Percentiles rank a stretch among this genome's conserved stretches.
These are phyloP conservation scores for Hansenula lynferdii DNA, from an alignment of 1,139 yeast species.

Conservation along the genomic window DNA sequence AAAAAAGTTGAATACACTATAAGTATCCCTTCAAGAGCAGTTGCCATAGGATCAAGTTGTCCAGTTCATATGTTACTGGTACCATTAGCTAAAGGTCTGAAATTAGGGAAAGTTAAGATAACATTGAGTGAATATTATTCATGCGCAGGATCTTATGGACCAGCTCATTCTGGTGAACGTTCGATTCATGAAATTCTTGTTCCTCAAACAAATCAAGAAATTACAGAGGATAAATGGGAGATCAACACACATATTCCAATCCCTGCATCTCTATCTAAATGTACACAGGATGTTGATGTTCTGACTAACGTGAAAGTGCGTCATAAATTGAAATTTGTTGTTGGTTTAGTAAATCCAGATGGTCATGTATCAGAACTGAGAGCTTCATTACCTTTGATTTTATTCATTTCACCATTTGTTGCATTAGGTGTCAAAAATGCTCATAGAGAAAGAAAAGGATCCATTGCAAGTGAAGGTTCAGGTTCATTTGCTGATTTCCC, in stretches of 20 bases:
- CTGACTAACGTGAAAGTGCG: slow-evolving; percentile 48
- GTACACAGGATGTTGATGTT: slow-evolving; percentile 83
- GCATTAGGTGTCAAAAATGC: slow-evolving; percentile 49
- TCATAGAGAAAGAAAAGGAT: slow-evolving; percentile 19
- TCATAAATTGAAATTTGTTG: slow-evolving; percentile 54
- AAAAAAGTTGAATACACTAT: slow-evolving; percentile 85
- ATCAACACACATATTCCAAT: slow-evolving; percentile 51
- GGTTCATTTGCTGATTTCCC: slow-evolving; percentile 19
- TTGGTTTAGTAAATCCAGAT: slow-evolving; percentile 54
- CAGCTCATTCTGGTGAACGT: slow-evolving; percentile 55
- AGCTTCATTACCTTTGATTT: slow-evolving; percentile 59
- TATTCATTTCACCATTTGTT: slow-evolving; percentile 74
- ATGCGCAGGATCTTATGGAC: slow-evolving; percentile 50
- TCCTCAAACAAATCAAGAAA: slow-evolving; percentile 27
- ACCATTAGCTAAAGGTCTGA: slow-evolving; percentile 78
- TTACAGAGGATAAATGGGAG: slow-evolving; percentile 69
- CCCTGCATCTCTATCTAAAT: slow-evolving; percentile 67
- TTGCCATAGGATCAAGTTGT: slow-evolving; percentile 80
- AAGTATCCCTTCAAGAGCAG: slow-evolving; percentile 82
- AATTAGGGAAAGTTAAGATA: slow-evolving; percentile 65
- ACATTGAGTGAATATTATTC: slow-evolving; percentile 64
- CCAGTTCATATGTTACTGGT: slow-evolving; percentile 69
- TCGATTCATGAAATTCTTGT: slow-evolving; percentile 39
- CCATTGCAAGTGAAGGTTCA: slow-evolving; percentile 15
- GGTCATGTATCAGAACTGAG: slow-evolving; percentile 69